Base-by-base conservation (phyloP, 1,284 basidiomycete species). In the Ustilago crameri region DNA sequence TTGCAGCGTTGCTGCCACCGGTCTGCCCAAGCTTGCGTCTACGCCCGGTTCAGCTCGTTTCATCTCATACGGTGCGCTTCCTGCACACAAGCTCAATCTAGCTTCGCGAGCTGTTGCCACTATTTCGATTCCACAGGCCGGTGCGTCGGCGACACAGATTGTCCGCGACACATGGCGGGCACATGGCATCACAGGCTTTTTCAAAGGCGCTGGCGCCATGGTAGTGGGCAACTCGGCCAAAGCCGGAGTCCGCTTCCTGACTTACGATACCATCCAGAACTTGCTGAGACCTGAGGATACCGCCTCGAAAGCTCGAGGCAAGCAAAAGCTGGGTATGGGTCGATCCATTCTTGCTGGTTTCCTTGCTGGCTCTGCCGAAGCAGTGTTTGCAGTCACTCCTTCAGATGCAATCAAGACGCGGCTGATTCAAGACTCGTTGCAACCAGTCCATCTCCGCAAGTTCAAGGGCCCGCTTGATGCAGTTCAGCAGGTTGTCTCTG, bases 341-440 rank as follows among this genome's bases (percentile, higher is more conserved):
- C n/a, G 9, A 17, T 38, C 57, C 38, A 46, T 53, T 48, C 20
- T 79, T 89, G 93, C 95, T 55, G 95, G 95, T 40, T 86, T 98
- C 5, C 93, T 93, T 44, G 95, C 95, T 1, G 95, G 95, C 10
- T 89, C 95, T 88, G 90, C 87, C 80, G 95, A 98, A 84, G 94
- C 95, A 1, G 83, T 96, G 22, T 89, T 96, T 55, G 95, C 94
- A 0, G 95, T 97, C 4, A 97, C 95, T 0, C 95, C 95, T 1
- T 94, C 92, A 12, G 95, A 98, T 84, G 96, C 95, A 0, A 95
- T 98, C 86, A 98, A 98, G 93, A 98, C 95, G 14, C 95, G 97
- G 82, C 88, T 97, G 69, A 95, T 98, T 62, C 93, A 95, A 80
- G 95, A 97, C 78, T 89, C 92, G 8, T 92, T 93, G 82, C 89